These are phyloP conservation scores for Cercophora newfieldiana DNA, from an alignment of 495 filamentous ascomycete species.

Conservation along the genomic window DNA sequence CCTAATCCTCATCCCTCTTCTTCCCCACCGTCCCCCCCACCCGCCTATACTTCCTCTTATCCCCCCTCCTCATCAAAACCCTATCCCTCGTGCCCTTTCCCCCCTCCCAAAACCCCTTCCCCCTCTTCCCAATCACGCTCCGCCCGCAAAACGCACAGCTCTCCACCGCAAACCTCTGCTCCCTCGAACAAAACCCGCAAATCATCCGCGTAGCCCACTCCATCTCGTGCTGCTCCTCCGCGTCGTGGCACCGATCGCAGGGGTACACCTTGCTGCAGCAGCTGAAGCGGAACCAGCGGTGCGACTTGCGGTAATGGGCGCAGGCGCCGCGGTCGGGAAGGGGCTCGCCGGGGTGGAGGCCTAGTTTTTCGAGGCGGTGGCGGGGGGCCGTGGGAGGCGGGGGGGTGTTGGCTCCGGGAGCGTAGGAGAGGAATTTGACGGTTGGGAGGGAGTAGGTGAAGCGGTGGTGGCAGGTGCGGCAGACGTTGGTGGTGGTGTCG, in stretches of 20 bases:
- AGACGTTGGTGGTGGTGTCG: slow-evolving; percentile 74
- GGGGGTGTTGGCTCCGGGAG: slow-evolving; percentile 49
- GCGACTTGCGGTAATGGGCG: slow-evolving; percentile 74
- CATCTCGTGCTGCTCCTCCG: slow-evolving; percentile 65
- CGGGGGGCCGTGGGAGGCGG: slow-evolving; percentile 42
- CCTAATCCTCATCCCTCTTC: background rate
- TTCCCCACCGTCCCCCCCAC: slow-evolving; percentile 37
- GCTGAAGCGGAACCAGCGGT: slow-evolving; percentile 80
- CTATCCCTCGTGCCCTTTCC: slow-evolving; percentile 81
- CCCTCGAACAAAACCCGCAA: slow-evolving; percentile 78
- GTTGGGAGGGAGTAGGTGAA: slow-evolving; percentile 83
- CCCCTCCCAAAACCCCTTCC: slow-evolving; percentile 87
- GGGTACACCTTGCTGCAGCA: slow-evolving; percentile 63
- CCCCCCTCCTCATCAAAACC: slow-evolving; percentile 69
- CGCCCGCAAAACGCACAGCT: slow-evolving; percentile 76
- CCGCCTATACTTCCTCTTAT: slow-evolving; percentile 70
- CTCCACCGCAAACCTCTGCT: slow-evolving; percentile 80
- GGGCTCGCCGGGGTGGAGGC: slow-evolving; percentile 76
- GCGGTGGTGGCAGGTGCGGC: slow-evolving; percentile 77
- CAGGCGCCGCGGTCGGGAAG: slow-evolving; percentile 76
- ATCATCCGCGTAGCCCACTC: slow-evolving; percentile 91
- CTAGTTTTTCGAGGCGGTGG: slow-evolving; percentile 70
- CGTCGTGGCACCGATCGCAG: slow-evolving; percentile 86
- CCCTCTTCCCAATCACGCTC: slow-evolving; percentile 62
- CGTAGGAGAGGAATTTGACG: slow-evolving; percentile 75